Evolutionary conservation across 345 rosid genomes (phyloP).

Genomic region (Moricandia arvensis): DNA sequence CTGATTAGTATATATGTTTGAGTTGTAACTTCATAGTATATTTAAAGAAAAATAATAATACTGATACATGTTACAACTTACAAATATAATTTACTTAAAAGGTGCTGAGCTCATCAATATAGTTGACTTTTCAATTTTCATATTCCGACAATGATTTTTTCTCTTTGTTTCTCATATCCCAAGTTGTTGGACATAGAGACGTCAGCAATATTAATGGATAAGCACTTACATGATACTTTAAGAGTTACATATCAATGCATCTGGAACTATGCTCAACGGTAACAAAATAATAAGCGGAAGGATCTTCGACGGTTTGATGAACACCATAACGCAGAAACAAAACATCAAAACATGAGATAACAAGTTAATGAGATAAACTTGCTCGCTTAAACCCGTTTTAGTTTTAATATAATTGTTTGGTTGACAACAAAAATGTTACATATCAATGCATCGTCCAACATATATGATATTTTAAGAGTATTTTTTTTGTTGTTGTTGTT

Average conservation of each 20-base stretch:
- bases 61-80: not conserved
- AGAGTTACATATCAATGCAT: too few species aligned
- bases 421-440: too few species aligned
- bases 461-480: not conserved
- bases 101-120: constrained; percentile 14
- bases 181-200: constrained; percentile 23
- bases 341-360: too few species aligned
- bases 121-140: constrained; percentile 25
- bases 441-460: not conserved
- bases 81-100: not conserved
- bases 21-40: not conserved
- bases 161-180: constrained; percentile 25
- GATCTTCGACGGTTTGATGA: too few species aligned
- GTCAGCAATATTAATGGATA: constrained; percentile 13
- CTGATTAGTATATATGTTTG: constrained; percentile 1
- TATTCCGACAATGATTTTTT: not conserved
- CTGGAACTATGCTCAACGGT: too few species aligned
- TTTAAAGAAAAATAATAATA: not conserved
- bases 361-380: too few species aligned
- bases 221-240: not conserved
- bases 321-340: too few species aligned
- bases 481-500: not conserved
- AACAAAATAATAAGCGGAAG: too few species aligned
- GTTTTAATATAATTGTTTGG: too few species aligned
- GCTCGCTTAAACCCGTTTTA: too few species aligned